Conservation (phyloP, 345 rosid genomes). For the Heritiera littoralis region DNA sequence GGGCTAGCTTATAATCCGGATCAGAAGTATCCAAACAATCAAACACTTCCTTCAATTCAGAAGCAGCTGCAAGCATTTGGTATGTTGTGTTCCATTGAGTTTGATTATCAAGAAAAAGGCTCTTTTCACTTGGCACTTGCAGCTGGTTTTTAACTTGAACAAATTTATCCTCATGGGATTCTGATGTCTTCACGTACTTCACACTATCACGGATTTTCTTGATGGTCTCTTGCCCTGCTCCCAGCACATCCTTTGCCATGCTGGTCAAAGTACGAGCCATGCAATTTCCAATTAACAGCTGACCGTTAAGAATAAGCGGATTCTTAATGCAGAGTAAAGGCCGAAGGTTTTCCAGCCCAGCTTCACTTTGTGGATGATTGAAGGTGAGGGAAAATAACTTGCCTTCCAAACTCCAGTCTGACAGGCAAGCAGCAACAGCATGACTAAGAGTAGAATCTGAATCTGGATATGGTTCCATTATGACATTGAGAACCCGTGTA, state of each 20-base stretch:
- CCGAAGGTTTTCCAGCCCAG: constrained; percentile 63
- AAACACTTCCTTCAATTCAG: constrained; percentile 84
- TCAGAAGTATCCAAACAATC: constrained; percentile 81
- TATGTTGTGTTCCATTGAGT: constrained; percentile 83
- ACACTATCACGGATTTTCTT: constrained; percentile 80
- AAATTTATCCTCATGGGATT: constrained; percentile 85
- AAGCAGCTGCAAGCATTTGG: constrained; percentile 83
- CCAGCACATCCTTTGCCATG: constrained; percentile 62
- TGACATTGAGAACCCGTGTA: constrained; percentile 70
- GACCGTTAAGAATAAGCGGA: constrained; percentile 77
- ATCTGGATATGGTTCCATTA: constrained; percentile 83
- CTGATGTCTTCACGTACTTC: constrained; percentile 81
- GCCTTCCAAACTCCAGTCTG: constrained; percentile 81
- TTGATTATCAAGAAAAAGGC: constrained; percentile 65
- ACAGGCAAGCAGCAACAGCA: constrained; percentile 77
- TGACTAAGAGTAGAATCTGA: constrained; percentile 68
- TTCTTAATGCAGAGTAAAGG: constrained; percentile 68
- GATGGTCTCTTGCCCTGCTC: constrained; percentile 51
- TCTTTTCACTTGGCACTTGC: constrained; percentile 76
- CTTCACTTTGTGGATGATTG: constrained; percentile 51
- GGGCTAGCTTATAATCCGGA: constrained; percentile 74
- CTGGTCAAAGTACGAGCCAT: constrained; percentile 52
- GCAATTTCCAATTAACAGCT: constrained; percentile 32
- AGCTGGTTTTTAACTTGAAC: constrained; percentile 86
- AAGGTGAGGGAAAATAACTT: constrained; percentile 76